phyloP scores from a whole-genome alignment of 83 land plant species.

The Picea mariana region DNA sequence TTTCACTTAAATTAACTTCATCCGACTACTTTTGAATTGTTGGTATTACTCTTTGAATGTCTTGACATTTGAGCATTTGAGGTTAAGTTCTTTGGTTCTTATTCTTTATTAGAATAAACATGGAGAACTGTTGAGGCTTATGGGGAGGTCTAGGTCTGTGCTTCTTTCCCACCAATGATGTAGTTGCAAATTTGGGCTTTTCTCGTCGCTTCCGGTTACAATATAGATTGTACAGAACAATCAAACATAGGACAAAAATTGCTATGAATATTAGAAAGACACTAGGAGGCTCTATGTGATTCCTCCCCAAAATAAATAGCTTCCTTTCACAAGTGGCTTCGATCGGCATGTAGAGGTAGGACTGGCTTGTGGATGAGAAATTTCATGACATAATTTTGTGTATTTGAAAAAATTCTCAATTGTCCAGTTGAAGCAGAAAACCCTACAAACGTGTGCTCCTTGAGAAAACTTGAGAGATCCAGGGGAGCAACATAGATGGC shows the following conservation, averaged over 20 bases:
- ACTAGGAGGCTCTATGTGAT: not conserved
- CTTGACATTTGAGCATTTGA: too few species aligned
- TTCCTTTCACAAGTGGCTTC: constrained; percentile 25
- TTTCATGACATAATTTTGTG: constrained; percentile 32
- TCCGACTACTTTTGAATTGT: too few species aligned
- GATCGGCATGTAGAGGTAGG: constrained; percentile 16
- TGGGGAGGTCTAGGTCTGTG: constrained; percentile 28
- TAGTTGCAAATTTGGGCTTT: not conserved
- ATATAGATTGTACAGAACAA: constrained; percentile 8
- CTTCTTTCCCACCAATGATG: constrained; percentile 15
- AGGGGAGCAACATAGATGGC: constrained; percentile 20
- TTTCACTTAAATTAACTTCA: too few species aligned
- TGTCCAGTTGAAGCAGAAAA: constrained; percentile 42
- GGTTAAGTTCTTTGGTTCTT: too few species aligned
- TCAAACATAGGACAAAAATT: constrained; percentile 17
- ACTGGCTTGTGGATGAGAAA: constrained; percentile 20
- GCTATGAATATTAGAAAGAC: constrained; percentile 25
- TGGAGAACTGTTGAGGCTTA: constrained; percentile 26
- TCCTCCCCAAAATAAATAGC: not conserved
- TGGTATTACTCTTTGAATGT: too few species aligned
- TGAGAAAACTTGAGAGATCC: constrained; percentile 34
- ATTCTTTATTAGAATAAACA: not conserved
- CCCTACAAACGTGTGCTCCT: constrained; percentile 50
- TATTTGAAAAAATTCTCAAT: constrained; percentile 11
- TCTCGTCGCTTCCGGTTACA: constrained; percentile 12